A percentile compares a stretch with the other conserved stretches of the same genome.
Evolutionary conservation across 2,329 filamentous ascomycete genomes (phyloP).

Genomic region (Fusarium domesticum): DNA sequence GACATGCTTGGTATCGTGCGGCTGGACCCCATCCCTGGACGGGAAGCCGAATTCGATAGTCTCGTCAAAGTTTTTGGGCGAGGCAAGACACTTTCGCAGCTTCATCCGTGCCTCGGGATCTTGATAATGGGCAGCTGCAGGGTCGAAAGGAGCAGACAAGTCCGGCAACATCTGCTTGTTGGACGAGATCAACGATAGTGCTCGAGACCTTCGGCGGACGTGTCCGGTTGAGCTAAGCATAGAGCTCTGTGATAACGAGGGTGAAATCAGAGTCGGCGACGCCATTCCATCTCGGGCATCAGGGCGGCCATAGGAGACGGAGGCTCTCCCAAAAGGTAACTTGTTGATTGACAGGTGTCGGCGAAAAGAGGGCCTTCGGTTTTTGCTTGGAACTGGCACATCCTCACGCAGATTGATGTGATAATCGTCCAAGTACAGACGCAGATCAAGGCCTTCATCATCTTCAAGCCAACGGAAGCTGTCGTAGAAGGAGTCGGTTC

Average conservation of each 20-base stretch:
- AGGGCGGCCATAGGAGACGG: slow-evolving; percentile 49
- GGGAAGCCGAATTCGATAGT: slow-evolving; percentile 92
- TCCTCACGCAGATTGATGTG: slow-evolving; percentile 59
- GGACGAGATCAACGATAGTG: slow-evolving; percentile 53
- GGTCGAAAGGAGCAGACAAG: slow-evolving; percentile 51
- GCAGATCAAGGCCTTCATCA: slow-evolving; percentile 65
- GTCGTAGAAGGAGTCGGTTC: slow-evolving; percentile 59
- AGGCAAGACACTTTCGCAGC: slow-evolving; percentile 79
- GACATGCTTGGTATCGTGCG: slow-evolving; percentile 30
- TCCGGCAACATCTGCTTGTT: slow-evolving; percentile 37
- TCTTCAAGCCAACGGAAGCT: slow-evolving; percentile 74
- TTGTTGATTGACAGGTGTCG: slow-evolving; percentile 70
- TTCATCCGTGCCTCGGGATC: slow-evolving; percentile 86
- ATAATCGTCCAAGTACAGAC: slow-evolving; percentile 67
- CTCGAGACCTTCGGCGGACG: slow-evolving; percentile 51
- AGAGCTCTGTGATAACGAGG: slow-evolving; percentile 23
- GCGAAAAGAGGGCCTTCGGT: slow-evolving; percentile 60
- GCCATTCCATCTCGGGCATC: slow-evolving; percentile 40
- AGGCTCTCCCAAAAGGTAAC: slow-evolving; percentile 57
- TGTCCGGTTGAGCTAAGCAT: slow-evolving; percentile 33
- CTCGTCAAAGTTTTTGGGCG: slow-evolving; percentile 93
- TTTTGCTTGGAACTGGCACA: slow-evolving; percentile 42
- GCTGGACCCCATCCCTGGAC: slow-evolving; percentile 48
- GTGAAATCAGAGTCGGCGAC: slow-evolving; percentile 24
- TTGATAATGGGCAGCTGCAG: slow-evolving; percentile 77